phyloP scores from a whole-genome alignment of 1,284 basidiomycete genomes.

The Cryptococcus sp. region DNA sequence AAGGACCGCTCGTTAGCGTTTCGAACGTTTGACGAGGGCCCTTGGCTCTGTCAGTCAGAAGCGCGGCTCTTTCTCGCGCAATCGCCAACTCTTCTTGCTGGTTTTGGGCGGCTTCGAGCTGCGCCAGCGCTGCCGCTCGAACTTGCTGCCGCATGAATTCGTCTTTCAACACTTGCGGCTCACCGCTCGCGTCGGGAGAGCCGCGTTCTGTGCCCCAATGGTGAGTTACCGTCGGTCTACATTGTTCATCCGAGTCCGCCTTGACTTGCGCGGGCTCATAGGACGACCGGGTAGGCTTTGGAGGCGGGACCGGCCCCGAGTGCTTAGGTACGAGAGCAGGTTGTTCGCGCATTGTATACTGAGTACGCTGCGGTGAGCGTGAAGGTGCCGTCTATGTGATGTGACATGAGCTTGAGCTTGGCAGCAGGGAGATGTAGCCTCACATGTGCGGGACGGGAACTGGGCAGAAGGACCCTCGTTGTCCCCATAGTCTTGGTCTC shows the following conservation, averaged over 20 bases:
- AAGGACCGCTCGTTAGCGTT: constrained; percentile 42
- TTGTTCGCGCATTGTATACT: constrained; percentile 15
- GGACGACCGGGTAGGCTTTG: neutral
- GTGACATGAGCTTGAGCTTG: no score
- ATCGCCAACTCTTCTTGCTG: constrained; percentile 2
- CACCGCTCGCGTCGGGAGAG: constrained; percentile 30
- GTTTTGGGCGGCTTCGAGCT: constrained; percentile 26
- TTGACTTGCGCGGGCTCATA: constrained; percentile 10
- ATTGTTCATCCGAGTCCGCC: constrained; percentile 15
- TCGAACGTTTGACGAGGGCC: constrained; percentile 39
- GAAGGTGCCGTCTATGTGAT: constrained; percentile 1
- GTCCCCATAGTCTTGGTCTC: constrained; percentile 18
- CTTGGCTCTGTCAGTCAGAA: constrained; percentile 8
- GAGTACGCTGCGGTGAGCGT: constrained; percentile 13
- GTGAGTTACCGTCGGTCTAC: constrained; percentile 13
- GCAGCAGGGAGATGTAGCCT: no score
- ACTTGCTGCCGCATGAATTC: constrained; percentile 28
- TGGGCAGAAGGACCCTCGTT: neutral
- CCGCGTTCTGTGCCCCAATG: constrained; percentile 36
- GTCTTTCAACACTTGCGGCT: constrained; percentile 29
- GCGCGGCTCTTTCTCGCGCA: neutral
- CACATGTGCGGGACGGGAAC: no score
- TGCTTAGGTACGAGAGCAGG: constrained; percentile 9
- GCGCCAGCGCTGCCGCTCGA: constrained; percentile 31
- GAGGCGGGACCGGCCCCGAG: constrained; percentile 6